phyloP scores from a whole-genome alignment of 805 yeast species.

The Wickerhamiella shivajii region DNA sequence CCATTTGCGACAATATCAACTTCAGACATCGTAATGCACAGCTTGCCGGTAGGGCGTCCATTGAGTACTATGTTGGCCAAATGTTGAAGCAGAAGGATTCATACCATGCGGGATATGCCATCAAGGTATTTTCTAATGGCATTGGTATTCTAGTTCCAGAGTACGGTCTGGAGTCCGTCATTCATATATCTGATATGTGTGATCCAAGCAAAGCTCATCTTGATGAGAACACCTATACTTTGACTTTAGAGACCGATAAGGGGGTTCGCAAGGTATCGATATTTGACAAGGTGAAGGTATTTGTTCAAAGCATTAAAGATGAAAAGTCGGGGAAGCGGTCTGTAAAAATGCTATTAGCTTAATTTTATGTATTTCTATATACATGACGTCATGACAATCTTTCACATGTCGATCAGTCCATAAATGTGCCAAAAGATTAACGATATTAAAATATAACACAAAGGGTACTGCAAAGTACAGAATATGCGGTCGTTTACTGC shows the following conservation, averaged over 20 bases:
- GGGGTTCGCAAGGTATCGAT: conserved; percentile 38
- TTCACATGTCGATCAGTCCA: no score
- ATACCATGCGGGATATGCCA: conserved; percentile 76
- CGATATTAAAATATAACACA: neutral
- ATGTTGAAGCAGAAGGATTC: conserved; percentile 78
- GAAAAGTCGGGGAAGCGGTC: conserved; percentile 84
- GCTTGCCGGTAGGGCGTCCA: conserved; percentile 96
- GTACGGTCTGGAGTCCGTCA: conserved; percentile 90
- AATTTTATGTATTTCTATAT: neutral
- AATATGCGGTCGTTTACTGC: conserved; percentile 33
- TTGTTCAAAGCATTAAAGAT: conserved; percentile 68
- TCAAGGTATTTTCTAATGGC: conserved; percentile 87
- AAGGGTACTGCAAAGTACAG: neutral
- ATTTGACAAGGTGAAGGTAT: conserved; percentile 76
- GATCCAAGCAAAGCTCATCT: conserved; percentile 48
- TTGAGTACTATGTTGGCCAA: conserved; percentile 96
- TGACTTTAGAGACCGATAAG: conserved; percentile 39
- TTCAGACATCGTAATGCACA: conserved; percentile 94
- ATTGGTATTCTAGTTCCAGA: conserved; percentile 88
- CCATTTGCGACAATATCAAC: conserved; percentile 77
- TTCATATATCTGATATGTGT: conserved; percentile 59
- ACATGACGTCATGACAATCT: no score
- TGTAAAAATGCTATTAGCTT: conserved; percentile 44
- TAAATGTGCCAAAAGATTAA: neutral
- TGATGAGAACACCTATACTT: conserved; percentile 63